Conservation (phyloP, 2,329 filamentous ascomycete species). For the Sporothrix phasma region DNA sequence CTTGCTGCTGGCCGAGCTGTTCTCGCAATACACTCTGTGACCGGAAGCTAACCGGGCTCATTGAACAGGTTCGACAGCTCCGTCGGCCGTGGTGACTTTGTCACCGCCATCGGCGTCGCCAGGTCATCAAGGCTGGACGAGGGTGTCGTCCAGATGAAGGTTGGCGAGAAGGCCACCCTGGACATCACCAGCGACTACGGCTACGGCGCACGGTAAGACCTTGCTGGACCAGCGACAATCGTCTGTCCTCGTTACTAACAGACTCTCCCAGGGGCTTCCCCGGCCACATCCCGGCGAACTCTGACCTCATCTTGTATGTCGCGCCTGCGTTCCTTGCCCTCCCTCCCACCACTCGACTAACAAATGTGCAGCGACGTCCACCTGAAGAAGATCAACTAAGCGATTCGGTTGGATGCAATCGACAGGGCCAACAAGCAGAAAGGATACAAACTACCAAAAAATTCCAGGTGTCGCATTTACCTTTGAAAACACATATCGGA, state of each 20-base stretch:
- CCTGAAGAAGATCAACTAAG: constrained; percentile 26
- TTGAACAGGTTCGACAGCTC: constrained; percentile 72
- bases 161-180: constrained; percentile 82
- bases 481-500: not conserved
- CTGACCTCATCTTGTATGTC: constrained; percentile 77
- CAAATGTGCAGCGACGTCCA: constrained; percentile 25
- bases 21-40: not conserved
- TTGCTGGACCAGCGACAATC: not conserved
- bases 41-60: constrained; percentile 15
- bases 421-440: not conserved
- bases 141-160: constrained; percentile 73
- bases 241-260: constrained; percentile 18
- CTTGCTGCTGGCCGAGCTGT: not conserved
- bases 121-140: constrained; percentile 82
- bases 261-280: constrained; percentile 57
- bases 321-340: not conserved
- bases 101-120: constrained; percentile 66
- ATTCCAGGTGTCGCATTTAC: not conserved
- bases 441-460: not conserved
- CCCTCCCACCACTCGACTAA: constrained; percentile 16
- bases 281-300: constrained; percentile 62
- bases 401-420: not conserved
- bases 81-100: constrained; percentile 64
- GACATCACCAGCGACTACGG: constrained; percentile 65
- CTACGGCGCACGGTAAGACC: constrained; percentile 50